Conservation (phyloP, 2,329 filamentous ascomycete genomes). For the Ophiostoma himal-ulmi region DNA sequence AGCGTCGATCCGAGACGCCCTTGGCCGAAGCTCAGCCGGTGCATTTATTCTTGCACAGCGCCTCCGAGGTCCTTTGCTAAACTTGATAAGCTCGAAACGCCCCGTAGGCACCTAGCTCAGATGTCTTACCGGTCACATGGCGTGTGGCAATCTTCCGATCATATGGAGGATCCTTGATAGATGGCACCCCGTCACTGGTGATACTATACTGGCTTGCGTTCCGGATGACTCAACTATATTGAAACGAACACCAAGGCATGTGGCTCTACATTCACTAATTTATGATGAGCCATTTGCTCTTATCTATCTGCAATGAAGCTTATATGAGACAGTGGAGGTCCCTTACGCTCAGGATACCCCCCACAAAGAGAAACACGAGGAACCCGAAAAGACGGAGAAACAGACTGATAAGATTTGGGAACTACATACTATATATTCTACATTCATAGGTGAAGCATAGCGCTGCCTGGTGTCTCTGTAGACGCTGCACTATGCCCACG, state of each 20-base stretch:
- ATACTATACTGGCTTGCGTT: neutral
- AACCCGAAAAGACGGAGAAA: neutral
- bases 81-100: neutral
- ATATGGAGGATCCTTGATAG: neutral
- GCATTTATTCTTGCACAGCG: neutral
- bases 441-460: neutral
- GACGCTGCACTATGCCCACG: neutral
- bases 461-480: neutral
- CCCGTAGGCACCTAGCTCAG: neutral
- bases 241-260: neutral
- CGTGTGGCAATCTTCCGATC: neutral
- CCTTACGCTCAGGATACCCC: neutral
- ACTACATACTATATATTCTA: neutral
- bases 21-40: constrained; percentile 7
- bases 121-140: neutral
- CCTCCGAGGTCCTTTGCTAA: neutral
- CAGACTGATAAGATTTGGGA: neutral
- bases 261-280: neutral
- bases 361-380: neutral
- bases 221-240: neutral
- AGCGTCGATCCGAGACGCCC: neutral
- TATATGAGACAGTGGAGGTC: neutral
- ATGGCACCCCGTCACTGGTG: neutral
- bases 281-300: neutral
- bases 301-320: neutral